Evolutionary conservation across 108 stramenopile genomes (phyloP).

Genomic region (Schizochytrium sp.): DNA sequence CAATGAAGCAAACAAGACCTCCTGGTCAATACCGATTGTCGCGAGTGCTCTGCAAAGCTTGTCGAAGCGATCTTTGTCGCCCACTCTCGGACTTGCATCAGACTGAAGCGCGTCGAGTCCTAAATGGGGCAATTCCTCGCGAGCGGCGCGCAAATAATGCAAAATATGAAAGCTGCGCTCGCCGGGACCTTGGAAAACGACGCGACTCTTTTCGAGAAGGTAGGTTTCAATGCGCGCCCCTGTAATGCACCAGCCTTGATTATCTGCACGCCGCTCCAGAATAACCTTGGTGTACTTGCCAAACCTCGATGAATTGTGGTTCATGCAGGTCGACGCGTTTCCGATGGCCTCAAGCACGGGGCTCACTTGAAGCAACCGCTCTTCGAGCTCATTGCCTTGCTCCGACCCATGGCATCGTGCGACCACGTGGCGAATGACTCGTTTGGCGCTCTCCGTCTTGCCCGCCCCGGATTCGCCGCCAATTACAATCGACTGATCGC

Average conservation of each 20-base stretch:
- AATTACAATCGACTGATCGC: constrained; percentile 17
- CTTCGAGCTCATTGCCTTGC: neutral
- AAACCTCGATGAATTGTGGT: constrained; percentile 24
- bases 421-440: neutral
- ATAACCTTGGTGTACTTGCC: constrained; percentile 15
- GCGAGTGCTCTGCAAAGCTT: neutral
- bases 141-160: neutral
- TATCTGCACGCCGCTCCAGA: neutral
- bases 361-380: neutral
- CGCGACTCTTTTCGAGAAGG: constrained; percentile 19
- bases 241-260: neutral
- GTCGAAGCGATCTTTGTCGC: neutral
- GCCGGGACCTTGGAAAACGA: neutral
- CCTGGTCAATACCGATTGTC: neutral
- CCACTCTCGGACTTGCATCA: neutral
- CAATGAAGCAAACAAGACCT: constrained; percentile 23
- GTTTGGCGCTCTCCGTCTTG: constrained; percentile 23
- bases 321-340: constrained; percentile 13
- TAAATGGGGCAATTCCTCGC: neutral
- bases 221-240: constrained; percentile 21
- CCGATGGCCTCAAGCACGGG: constrained; percentile 24
- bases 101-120: neutral
- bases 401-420: neutral
- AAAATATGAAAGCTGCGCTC: constrained; percentile 3
- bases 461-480: constrained; percentile 32